Conservation (phyloP, 2,329 filamentous ascomycete genomes). For the Alternaria gansuensis region DNA sequence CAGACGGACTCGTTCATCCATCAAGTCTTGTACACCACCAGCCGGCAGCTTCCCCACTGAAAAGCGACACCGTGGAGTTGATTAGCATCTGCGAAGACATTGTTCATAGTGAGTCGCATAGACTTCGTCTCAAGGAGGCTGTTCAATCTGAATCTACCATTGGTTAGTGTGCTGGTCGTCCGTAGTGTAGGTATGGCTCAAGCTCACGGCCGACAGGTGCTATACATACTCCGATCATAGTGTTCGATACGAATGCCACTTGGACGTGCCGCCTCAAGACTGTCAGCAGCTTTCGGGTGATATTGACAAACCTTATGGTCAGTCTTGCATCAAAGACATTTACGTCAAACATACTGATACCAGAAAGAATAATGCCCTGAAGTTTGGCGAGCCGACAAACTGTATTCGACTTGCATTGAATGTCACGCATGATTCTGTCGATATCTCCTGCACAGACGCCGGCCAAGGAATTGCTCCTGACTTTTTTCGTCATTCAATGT, state of each 20-base stretch:
- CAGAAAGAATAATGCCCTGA: conserved; percentile 13
- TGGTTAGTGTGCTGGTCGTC: not conserved
- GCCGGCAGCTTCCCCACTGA: not conserved
- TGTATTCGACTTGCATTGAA: conserved; percentile 17
- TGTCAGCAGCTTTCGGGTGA: conserved; percentile 14
- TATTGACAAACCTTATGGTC: conserved; percentile 16
- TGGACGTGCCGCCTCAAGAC: conserved; percentile 9
- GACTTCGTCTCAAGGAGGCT: conserved; percentile 11
- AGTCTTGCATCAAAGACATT: not conserved
- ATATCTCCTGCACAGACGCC: conserved; percentile 5
- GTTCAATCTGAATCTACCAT: conserved; percentile 8
- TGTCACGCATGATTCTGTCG: not conserved
- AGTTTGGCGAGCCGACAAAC: conserved; percentile 8
- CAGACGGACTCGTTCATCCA: not conserved
- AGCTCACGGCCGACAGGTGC: not conserved
- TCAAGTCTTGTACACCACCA: conserved; percentile 5
- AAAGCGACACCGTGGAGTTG: not conserved
- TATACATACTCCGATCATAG: conserved; percentile 5
- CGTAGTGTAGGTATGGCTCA: not conserved
- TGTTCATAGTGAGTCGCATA: conserved; percentile 9
- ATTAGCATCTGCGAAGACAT: conserved; percentile 11
- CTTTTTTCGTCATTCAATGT: conserved; percentile 16
- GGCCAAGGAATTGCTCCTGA: conserved; percentile 12
- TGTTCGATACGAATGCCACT: conserved; percentile 14
- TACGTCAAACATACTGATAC: not conserved